Conservation (phyloP, 2,329 filamentous ascomycete species). For the Botrytis sinoallii region DNA sequence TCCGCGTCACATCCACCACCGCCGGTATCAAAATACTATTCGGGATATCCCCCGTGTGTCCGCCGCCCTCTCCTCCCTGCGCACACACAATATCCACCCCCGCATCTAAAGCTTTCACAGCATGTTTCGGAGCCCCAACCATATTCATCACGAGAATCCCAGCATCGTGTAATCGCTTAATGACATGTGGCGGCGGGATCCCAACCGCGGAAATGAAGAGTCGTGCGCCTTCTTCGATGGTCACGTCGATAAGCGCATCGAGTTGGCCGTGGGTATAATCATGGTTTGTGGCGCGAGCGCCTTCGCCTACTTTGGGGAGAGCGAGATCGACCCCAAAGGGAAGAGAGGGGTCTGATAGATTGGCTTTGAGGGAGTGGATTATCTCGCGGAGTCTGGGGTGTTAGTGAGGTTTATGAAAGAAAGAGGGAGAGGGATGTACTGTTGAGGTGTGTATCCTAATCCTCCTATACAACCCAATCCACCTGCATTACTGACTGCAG, state of each 20-base stretch:
- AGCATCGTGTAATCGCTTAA: conserved; percentile 73
- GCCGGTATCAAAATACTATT: conserved; percentile 84
- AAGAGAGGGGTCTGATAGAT: conserved; percentile 62
- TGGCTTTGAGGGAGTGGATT: conserved; percentile 79
- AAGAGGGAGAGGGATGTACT: not conserved
- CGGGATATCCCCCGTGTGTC: conserved; percentile 85
- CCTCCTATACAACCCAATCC: conserved; percentile 72
- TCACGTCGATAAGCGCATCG: conserved; percentile 82
- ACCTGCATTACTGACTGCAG: conserved; percentile 76
- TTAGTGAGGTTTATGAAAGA: not conserved
- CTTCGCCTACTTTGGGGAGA: conserved; percentile 81
- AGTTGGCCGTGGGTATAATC: conserved; percentile 91
- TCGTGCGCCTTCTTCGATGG: conserved; percentile 76
- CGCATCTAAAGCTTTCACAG: conserved; percentile 78
- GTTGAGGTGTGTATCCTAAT: conserved; percentile 64
- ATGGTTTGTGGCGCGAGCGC: conserved; percentile 85
- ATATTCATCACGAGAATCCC: conserved; percentile 94
- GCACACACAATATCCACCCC: conserved; percentile 91
- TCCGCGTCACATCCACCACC: conserved; percentile 76
- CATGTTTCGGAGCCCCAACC: conserved; percentile 91
- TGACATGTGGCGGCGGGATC: conserved; percentile 70
- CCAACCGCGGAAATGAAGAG: conserved; percentile 88
- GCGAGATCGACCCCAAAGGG: conserved; percentile 92
- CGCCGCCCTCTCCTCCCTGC: conserved; percentile 90
- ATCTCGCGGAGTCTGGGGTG: conserved; percentile 60